Percentiles rank a stretch among this genome's conserved stretches.
These are phyloP conservation scores for Amanita muscaria DNA, from an alignment of 768 basidiomycete genomes.

Conservation along the genomic window DNA sequence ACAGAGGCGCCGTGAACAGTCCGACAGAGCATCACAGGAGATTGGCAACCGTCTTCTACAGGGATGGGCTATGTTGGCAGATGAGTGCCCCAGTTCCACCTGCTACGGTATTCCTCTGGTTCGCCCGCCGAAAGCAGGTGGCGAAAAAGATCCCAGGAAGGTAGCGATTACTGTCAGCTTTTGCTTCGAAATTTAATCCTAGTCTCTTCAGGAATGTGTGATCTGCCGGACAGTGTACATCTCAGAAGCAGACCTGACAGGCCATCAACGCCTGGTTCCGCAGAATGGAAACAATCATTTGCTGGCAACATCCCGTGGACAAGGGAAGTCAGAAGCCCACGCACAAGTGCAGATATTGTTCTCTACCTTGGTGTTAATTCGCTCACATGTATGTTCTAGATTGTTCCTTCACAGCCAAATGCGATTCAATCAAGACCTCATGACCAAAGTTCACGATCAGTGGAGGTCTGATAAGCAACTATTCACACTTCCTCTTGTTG, in stretches of 20 bases:
- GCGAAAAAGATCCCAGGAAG: slow-evolving; percentile 57
- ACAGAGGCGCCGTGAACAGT: slow-evolving; percentile 66
- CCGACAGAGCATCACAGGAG: slow-evolving; percentile 69
- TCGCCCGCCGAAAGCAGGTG: slow-evolving; percentile 57
- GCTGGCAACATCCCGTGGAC: background rate
- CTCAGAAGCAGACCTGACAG: slow-evolving; percentile 42
- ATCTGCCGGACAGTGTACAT: slow-evolving; percentile 57
- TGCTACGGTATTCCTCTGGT: slow-evolving; percentile 85
- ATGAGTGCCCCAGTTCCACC: slow-evolving; percentile 61
- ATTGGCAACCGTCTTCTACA: slow-evolving; percentile 71
- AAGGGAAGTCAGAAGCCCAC: background rate
- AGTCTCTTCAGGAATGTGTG: slow-evolving; percentile 61
- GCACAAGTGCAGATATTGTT: background rate
- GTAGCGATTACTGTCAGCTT: slow-evolving; percentile 26
- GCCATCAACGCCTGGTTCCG: slow-evolving; percentile 12
- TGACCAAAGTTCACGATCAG: too few species aligned
- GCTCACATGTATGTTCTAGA: background rate
- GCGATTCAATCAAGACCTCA: background rate
- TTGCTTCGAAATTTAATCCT: background rate
- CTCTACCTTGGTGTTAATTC: background rate
- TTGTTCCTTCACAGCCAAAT: background rate
- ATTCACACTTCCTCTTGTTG: too few species aligned
- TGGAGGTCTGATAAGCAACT: too few species aligned
- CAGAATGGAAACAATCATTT: background rate
- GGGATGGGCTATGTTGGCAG: slow-evolving; percentile 87